These are phyloP conservation scores for Lactarius deliciosus DNA, from an alignment of 768 basidiomycete species.

Conservation along the genomic window DNA sequence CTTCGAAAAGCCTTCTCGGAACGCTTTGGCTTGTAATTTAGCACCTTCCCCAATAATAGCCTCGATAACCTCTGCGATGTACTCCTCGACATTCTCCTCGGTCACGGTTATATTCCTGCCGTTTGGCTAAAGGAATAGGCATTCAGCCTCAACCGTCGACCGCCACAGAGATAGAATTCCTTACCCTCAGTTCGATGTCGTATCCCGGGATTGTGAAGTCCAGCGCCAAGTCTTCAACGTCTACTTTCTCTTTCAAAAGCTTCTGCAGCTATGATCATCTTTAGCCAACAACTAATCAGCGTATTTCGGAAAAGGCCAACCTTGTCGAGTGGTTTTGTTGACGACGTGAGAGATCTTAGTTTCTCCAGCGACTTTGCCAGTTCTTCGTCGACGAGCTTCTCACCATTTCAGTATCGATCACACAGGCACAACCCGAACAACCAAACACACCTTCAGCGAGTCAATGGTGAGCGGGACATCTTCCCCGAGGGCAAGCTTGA, in stretches of 20 bases:
- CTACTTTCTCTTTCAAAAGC: conserved; percentile 57
- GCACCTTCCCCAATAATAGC: conserved; percentile 83
- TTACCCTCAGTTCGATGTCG: conserved; percentile 84
- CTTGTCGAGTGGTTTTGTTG: conserved; percentile 43
- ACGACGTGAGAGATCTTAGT: conserved; percentile 64
- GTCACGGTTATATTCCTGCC: conserved; percentile 83
- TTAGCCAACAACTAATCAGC: background rate
- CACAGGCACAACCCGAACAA: background rate
- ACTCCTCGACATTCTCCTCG: conserved; percentile 84
- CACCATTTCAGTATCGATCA: background rate
- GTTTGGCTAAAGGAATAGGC: conserved; percentile 51
- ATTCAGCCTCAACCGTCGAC: conserved; percentile 11
- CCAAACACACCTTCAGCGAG: conserved; percentile 65
- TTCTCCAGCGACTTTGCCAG: conserved; percentile 85
- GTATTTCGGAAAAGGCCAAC: conserved; percentile 1
- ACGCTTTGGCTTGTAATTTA: conserved; percentile 78
- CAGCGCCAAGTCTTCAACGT: conserved; percentile 83
- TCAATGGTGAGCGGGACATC: conserved; percentile 80
- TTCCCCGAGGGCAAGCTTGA: conserved; percentile 86
- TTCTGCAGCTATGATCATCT: conserved; percentile 22
- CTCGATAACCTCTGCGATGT: conserved; percentile 83
- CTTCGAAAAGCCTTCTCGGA: conserved; percentile 92
- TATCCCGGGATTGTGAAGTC: conserved; percentile 98
- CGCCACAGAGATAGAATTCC: conserved; percentile 30
- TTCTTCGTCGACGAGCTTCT: conserved; percentile 76